Evolutionary conservation across 805 yeast species (phyloP).

Genomic region (Brettanomyces sp.): DNA sequence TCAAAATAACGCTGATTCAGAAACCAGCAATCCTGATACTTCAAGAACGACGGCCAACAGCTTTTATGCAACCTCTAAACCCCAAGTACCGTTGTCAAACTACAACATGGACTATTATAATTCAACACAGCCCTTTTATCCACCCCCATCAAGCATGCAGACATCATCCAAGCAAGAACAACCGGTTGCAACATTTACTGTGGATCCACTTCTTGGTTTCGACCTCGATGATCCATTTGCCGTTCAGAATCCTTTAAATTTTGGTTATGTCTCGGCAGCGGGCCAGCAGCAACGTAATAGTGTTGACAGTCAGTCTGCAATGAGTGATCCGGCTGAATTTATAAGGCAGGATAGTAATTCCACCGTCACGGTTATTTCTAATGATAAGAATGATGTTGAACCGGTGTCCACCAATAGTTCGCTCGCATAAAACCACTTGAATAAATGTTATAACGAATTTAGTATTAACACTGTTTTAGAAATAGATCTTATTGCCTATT

Average conservation of each 20-base stretch:
- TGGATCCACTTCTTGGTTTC: conserved; percentile 32
- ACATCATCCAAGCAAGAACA: not conserved
- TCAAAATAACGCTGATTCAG: not conserved
- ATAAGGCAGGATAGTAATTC: not conserved
- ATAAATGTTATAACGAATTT: too few relatives aligned
- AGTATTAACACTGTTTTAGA: too few relatives aligned
- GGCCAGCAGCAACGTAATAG: not conserved
- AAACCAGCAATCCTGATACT: not conserved
- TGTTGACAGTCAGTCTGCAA: not conserved
- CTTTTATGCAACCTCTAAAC: conserved; percentile 5
- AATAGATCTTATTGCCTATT: too few relatives aligned
- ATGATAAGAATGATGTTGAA: not conserved
- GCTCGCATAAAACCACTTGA: not conserved
- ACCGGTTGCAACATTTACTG: conserved; percentile 4
- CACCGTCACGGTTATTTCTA: not conserved
- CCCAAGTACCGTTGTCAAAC: conserved; percentile 3
- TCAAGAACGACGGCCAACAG: not conserved
- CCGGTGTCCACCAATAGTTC: not conserved
- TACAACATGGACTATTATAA: conserved; percentile 17
- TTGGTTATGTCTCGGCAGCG: conserved; percentile 25
- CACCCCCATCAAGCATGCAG: conserved; percentile 6
- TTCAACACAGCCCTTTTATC: conserved; percentile 14
- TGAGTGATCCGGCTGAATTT: not conserved
- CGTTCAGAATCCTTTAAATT: conserved; percentile 39
- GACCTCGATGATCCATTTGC: conserved; percentile 41